Percentiles rank a stretch among this genome's conserved stretches.
phyloP scores from a whole-genome alignment of 1,284 basidiomycete species.

The Cryptococcus sp. region DNA sequence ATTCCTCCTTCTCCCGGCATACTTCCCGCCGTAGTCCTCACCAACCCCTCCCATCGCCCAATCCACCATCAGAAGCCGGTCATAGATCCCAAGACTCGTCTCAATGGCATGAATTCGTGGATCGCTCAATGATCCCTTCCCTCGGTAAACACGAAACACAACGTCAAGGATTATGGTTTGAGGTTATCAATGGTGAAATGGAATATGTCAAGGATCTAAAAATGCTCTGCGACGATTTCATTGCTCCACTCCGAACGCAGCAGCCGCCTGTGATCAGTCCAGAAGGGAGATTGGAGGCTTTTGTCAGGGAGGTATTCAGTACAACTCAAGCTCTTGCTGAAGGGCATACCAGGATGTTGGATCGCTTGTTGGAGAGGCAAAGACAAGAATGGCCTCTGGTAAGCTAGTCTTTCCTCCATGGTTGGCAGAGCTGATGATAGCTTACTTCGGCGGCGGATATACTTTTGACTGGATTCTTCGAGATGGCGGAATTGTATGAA shows the following conservation, averaged over 20 bases:
- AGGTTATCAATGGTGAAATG: conserved; percentile 72
- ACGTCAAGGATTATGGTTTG: conserved; percentile 74
- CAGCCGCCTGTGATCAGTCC: conserved; percentile 58
- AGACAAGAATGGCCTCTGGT: conserved; percentile 69
- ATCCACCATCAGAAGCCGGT: conserved; percentile 9
- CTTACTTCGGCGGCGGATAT: conserved; percentile 72
- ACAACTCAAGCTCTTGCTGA: conserved; percentile 62
- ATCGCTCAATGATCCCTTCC: conserved; percentile 60
- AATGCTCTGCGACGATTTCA: conserved; percentile 63
- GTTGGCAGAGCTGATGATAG: conserved; percentile 1
- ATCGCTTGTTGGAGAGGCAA: conserved; percentile 64
- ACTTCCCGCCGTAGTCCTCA: not conserved
- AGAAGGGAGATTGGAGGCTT: conserved; percentile 54
- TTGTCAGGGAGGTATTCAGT: conserved; percentile 68
- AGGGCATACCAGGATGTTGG: conserved; percentile 65
- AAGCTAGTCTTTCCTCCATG: not conserved
- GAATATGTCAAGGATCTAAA: conserved; percentile 72
- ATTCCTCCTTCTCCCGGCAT: conserved; percentile 10
- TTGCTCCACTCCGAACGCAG: conserved; percentile 57
- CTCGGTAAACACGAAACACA: conserved; percentile 67
- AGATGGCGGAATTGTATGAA: conserved; percentile 29
- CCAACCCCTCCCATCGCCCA: conserved; percentile 1
- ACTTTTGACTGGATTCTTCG: conserved; percentile 61
- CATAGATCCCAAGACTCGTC: conserved; percentile 11
- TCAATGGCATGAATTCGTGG: conserved; percentile 75